Conservation (phyloP, 129 eudicot genomes). For the Kitagawia praeruptora region DNA sequence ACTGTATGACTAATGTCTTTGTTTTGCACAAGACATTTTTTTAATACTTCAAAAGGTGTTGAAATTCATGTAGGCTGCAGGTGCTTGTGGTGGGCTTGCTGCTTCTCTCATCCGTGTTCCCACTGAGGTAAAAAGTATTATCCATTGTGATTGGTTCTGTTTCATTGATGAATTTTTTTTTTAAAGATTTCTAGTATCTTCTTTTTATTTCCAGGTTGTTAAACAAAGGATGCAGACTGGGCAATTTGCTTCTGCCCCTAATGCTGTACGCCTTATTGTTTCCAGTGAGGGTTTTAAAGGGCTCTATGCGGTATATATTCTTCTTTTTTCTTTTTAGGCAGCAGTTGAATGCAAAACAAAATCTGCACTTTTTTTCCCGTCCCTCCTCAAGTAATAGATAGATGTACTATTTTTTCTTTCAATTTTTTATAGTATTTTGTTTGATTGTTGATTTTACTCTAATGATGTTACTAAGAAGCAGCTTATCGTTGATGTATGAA, state of each 20-base stretch:
- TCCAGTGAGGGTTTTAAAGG: conserved; percentile 84
- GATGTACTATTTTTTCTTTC: background rate
- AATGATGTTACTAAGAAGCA: background rate
- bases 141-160: background rate
- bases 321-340: conserved; percentile 4
- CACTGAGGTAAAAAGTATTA: conserved; percentile 54
- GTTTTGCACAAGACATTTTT: background rate
- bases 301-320: conserved; percentile 75
- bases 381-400: background rate
- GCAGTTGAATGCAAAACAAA: background rate
- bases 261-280: conserved; percentile 74
- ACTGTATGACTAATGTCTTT: background rate
- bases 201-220: conserved; percentile 56
- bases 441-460: background rate
- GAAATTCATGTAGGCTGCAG: conserved; percentile 64
- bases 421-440: background rate
- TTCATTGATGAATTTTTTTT: conserved; percentile 8
- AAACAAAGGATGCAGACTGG: conserved; percentile 95
- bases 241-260: conserved; percentile 83
- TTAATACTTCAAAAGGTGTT: conserved; percentile 13
- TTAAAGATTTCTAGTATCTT: background rate
- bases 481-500: background rate
- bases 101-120: conserved; percentile 98
- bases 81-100: conserved; percentile 88
- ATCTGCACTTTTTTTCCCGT: background rate